Conservation (phyloP, 768 basidiomycete species). For the Candolleomyces efflorescens region DNA sequence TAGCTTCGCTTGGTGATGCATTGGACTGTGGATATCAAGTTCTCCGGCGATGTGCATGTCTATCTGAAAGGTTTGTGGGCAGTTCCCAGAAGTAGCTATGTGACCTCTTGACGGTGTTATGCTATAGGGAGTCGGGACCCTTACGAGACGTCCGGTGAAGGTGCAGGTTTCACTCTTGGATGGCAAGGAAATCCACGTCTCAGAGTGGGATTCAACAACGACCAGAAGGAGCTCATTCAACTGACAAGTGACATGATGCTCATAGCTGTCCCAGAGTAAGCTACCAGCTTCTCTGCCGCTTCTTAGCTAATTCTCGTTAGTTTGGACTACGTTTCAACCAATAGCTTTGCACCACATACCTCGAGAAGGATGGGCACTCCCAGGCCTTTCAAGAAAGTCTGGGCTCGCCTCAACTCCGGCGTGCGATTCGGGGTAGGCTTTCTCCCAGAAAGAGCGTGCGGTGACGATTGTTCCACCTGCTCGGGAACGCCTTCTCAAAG, state of each 20-base stretch:
- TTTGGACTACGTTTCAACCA: constrained; percentile 19
- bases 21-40: constrained; percentile 69
- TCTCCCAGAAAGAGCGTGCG: constrained; percentile 78
- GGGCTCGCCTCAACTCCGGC: constrained; percentile 80
- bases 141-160: constrained; percentile 59
- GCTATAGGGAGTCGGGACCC: constrained; percentile 77
- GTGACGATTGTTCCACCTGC: constrained; percentile 60
- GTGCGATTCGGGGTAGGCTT: constrained; percentile 86
- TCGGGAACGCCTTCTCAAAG: constrained; percentile 62
- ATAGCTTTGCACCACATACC: constrained; percentile 10
- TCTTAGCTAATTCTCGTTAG: constrained; percentile 9
- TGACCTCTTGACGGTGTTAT: constrained; percentile 1
- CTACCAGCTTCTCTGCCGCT: constrained; percentile 3
- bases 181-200: constrained; percentile 78
- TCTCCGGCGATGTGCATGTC: constrained; percentile 66
- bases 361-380: constrained; percentile 12
- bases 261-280: constrained; percentile 84
- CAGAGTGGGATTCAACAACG: constrained; percentile 64
- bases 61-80: constrained; percentile 76
- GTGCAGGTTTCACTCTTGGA: constrained; percentile 83
- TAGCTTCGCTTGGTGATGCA: constrained; percentile 79
- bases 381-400: constrained; percentile 58
- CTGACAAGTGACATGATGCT: constrained; percentile 76
- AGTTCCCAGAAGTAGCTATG: constrained; percentile 3
- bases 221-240: constrained; percentile 76